A percentile compares a stretch with the other conserved stretches of the same genome.
Evolutionary conservation across 257 asterid genomes (phyloP).

Genomic region (Ilex asprella): DNA sequence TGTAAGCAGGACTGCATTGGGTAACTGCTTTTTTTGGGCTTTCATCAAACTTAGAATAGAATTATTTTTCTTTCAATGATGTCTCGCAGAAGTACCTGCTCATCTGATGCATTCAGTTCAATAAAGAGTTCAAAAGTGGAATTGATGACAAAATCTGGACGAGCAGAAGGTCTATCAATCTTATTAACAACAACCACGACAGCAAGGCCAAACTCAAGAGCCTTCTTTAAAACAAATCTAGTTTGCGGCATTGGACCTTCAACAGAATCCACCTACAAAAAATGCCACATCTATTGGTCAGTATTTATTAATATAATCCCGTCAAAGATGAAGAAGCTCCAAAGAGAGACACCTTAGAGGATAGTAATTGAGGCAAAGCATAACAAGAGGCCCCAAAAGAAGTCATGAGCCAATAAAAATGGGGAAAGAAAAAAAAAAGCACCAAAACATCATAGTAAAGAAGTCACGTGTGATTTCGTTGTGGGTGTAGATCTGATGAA

Average conservation of each 20-base stretch:
- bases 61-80: background rate
- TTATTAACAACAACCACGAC: slow-evolving; percentile 95
- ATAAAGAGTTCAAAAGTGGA: slow-evolving; percentile 93
- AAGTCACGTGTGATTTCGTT: background rate
- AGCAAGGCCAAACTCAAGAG: slow-evolving; percentile 97
- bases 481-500: background rate
- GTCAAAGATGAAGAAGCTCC: slow-evolving; percentile 5
- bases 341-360: too few relatives aligned
- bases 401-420: too few relatives aligned
- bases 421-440: background rate
- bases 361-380: too few relatives aligned
- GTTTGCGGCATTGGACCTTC: slow-evolving; percentile 99
- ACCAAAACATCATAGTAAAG: background rate
- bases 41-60: background rate
- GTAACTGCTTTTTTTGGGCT: too few relatives aligned
- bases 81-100: slow-evolving; percentile 52
- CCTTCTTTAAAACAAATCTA: slow-evolving; percentile 96
- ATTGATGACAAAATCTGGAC: slow-evolving; percentile 88
- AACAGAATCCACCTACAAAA: slow-evolving; percentile 89
- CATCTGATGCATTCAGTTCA: slow-evolving; percentile 92
- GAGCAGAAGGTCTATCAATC: slow-evolving; percentile 94
- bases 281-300: slow-evolving; percentile 17
- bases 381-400: too few relatives aligned
- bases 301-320: slow-evolving; percentile 4
- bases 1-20: too few relatives aligned